Conservation (phyloP, 257 asterid genomes). For the Rehmannia glutinosa region DNA sequence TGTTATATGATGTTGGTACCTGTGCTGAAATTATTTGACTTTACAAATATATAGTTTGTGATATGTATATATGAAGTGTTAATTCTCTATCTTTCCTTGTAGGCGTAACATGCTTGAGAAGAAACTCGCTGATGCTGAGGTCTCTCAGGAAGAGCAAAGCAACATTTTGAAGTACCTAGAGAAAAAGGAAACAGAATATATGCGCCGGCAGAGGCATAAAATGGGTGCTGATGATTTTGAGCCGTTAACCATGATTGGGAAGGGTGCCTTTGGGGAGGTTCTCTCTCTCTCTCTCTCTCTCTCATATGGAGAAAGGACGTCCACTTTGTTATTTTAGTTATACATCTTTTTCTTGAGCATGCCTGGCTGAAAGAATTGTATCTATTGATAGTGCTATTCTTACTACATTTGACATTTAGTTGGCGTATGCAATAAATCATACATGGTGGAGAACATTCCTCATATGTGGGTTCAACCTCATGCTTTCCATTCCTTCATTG, state of each 20-base stretch:
- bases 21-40: not conserved
- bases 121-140: slow-evolving; percentile 92
- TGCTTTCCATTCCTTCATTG: slow-evolving; percentile 1
- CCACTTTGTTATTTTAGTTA: not conserved
- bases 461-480: not conserved
- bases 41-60: not conserved
- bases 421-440: not conserved
- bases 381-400: not conserved
- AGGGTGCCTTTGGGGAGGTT: slow-evolving; percentile 99
- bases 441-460: not conserved
- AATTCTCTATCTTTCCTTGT: slow-evolving; percentile 23
- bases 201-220: slow-evolving; percentile 98
- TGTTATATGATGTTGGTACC: not conserved
- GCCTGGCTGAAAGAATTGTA: slow-evolving; percentile 4
- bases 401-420: not conserved
- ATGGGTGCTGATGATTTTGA: slow-evolving; percentile 98
- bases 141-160: slow-evolving; percentile 85
- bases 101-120: slow-evolving; percentile 86
- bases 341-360: not conserved
- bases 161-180: slow-evolving; percentile 76
- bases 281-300: slow-evolving; percentile 22
- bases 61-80: not conserved
- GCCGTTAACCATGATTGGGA: slow-evolving; percentile 91
- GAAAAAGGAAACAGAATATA: slow-evolving; percentile 90
- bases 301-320: not conserved